Base-by-base conservation (phyloP, 2,329 filamentous ascomycete genomes). In the Penicillium hordei region DNA sequence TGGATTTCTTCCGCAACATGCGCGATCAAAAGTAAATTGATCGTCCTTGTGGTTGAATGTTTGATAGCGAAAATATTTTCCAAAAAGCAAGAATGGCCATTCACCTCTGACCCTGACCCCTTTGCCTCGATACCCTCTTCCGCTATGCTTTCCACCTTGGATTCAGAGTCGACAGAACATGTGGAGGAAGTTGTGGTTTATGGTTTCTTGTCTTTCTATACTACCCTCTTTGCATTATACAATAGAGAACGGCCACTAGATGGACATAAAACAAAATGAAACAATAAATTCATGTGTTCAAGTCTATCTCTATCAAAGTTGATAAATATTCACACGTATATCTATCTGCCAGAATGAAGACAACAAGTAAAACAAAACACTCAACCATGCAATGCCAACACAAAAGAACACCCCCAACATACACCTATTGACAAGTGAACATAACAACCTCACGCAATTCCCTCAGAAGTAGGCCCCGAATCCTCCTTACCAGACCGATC, bases 1-100 rank as follows among this genome's bases (percentile, higher is more conserved):
- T 80, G 75, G 93, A 97, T 75, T 96, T 95, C 76, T 96, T 97
- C 87, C 86, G 91, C 69, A 86, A 85, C 68, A 84, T 86, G 75
- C 80, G 83, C 59, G 79, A 72, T 12, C 78, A 79, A 8, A 36
- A 48, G 52, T 70, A 67, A 63, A 19, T 7, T 27, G 27, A 29
- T 25, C 33, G 13, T 15, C 29, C 27, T 31, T 48, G 48, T 55
- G 43, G 42, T 48, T 42, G 52, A 58, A 46, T 31, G 48, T 52
- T 50, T 42, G 39, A 49, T 23, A 54, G 29, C 48, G 56, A 57
- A 56, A 59, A 52, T 43, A 45, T 56, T 57, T 45, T 45, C 25
- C 40, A 39, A 46, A 48, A 48, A 57, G 57, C 55, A 49, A 53
- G 55, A 31, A 52, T 13, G 42, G 34, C 34, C 49, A 46, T 31